Percentiles rank a stretch among this genome's conserved stretches.
Conservation (phyloP, 2,329 filamentous ascomycete genomes). For the Fonsecaea pedrosoi region DNA sequence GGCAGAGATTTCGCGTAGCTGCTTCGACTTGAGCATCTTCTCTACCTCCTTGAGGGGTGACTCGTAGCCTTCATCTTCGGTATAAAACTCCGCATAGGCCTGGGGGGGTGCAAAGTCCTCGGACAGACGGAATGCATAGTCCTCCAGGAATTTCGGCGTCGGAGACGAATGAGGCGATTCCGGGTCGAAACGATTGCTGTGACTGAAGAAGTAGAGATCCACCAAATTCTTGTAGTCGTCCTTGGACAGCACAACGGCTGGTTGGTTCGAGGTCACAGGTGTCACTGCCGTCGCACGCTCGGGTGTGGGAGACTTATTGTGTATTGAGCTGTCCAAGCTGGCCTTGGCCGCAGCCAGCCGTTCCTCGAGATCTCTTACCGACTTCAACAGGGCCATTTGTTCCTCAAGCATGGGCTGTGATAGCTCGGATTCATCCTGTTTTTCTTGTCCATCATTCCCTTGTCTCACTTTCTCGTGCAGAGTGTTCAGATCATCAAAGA, state of each 20-base stretch:
- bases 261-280: not conserved
- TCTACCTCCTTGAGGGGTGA: conserved; percentile 45
- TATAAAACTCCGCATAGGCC: conserved; percentile 33
- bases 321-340: conserved; percentile 29
- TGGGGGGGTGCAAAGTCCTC: conserved; percentile 38
- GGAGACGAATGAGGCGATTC: conserved; percentile 39
- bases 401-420: conserved; percentile 24
- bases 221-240: conserved; percentile 57
- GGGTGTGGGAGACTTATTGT: not conserved
- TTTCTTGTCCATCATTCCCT: conserved; percentile 29
- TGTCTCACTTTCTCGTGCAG: conserved; percentile 37
- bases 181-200: conserved; percentile 40
- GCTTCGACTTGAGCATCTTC: conserved; percentile 45
- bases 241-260: conserved; percentile 44
- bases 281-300: not conserved
- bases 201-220: conserved; percentile 53
- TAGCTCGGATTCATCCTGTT: conserved; percentile 48
- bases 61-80: conserved; percentile 34
- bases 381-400: conserved; percentile 36
- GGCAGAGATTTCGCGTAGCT: conserved; percentile 35
- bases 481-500: conserved; percentile 35
- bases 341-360: conserved; percentile 37
- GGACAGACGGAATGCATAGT: conserved; percentile 39
- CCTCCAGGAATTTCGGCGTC: conserved; percentile 37
- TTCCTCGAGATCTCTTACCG: conserved; percentile 39